Conservation (phyloP, 2,329 filamentous ascomycete genomes). For the Fusarium robinianum region DNA sequence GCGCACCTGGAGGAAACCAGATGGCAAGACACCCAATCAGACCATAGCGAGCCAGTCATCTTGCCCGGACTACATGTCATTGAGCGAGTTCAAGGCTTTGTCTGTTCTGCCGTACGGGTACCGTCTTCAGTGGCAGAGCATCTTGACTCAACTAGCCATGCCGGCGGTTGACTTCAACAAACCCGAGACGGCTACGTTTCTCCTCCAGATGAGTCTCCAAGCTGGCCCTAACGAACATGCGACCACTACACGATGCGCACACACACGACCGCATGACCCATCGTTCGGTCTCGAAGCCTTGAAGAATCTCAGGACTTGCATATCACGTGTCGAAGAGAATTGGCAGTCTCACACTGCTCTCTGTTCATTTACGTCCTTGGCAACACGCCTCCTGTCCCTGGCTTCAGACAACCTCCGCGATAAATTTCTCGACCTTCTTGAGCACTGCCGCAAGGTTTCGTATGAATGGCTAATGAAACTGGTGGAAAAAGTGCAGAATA, state of each 20-base stretch:
- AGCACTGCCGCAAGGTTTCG: slow-evolving; percentile 6
- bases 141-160: slow-evolving; percentile 29
- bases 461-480: slow-evolving; percentile 19
- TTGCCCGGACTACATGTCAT: slow-evolving; percentile 53
- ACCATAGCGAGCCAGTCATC: slow-evolving; percentile 54
- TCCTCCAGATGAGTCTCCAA: slow-evolving; percentile 32
- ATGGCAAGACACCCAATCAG: slow-evolving; percentile 48
- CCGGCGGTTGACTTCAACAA: slow-evolving; percentile 33
- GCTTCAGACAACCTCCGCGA: background rate
- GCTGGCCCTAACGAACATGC: slow-evolving; percentile 8
- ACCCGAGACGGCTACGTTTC: slow-evolving; percentile 16
- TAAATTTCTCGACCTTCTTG: background rate
- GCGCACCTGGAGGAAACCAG: slow-evolving; percentile 1
- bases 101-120: slow-evolving; percentile 20
- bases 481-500: slow-evolving; percentile 2
- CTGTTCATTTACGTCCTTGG: slow-evolving; percentile 23
- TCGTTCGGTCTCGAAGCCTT: slow-evolving; percentile 16
- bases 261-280: slow-evolving; percentile 5
- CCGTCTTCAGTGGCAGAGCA: slow-evolving; percentile 28
- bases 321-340: slow-evolving; percentile 22
- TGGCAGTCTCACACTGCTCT: slow-evolving; percentile 31
- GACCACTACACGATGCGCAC: background rate
- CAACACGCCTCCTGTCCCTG: slow-evolving; percentile 22
- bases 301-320: background rate
- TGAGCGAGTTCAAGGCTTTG: slow-evolving; percentile 57